Evolutionary conservation across 2,329 filamentous ascomycete species (phyloP).

Genomic region (Juglanconis sp.): DNA sequence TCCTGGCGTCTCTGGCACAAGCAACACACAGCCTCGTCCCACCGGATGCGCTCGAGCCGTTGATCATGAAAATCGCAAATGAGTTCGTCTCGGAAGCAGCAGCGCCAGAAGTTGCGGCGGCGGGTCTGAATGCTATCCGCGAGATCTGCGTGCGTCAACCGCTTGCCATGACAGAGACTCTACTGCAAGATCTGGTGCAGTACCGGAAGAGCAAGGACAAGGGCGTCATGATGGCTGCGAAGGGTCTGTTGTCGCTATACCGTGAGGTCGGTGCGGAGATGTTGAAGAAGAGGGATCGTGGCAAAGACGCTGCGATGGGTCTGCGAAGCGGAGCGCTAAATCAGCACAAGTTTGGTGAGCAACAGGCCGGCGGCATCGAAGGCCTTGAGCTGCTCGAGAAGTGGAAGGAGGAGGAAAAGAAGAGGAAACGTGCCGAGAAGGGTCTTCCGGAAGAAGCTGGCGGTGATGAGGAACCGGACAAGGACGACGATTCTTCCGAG

Average conservation of each 20-base stretch:
- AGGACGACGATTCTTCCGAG: conserved; percentile 59
- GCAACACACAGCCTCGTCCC: conserved; percentile 88
- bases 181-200: conserved; percentile 93
- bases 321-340: conserved; percentile 70
- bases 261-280: conserved; percentile 87
- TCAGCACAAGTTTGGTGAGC: conserved; percentile 78
- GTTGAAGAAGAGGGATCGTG: conserved; percentile 83
- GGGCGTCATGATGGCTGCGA: conserved; percentile 97
- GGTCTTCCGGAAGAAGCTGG: conserved; percentile 62
- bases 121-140: conserved; percentile 89
- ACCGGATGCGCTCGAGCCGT: conserved; percentile 84
- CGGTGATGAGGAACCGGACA: conserved; percentile 60
- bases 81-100: conserved; percentile 97
- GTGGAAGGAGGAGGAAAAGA: conserved; percentile 89
- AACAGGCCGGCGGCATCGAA: conserved; percentile 77
- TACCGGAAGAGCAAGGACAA: conserved; percentile 98
- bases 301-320: conserved; percentile 84
- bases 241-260: conserved; percentile 86
- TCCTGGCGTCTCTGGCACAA: conserved; percentile 88
- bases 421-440: conserved; percentile 66
- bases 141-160: conserved; percentile 92
- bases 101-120: conserved; percentile 84
- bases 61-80: conserved; percentile 94
- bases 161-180: conserved; percentile 90
- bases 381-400: conserved; percentile 86